Conservation (phyloP, 768 basidiomycete species). For the Amanita jacksonii region DNA sequence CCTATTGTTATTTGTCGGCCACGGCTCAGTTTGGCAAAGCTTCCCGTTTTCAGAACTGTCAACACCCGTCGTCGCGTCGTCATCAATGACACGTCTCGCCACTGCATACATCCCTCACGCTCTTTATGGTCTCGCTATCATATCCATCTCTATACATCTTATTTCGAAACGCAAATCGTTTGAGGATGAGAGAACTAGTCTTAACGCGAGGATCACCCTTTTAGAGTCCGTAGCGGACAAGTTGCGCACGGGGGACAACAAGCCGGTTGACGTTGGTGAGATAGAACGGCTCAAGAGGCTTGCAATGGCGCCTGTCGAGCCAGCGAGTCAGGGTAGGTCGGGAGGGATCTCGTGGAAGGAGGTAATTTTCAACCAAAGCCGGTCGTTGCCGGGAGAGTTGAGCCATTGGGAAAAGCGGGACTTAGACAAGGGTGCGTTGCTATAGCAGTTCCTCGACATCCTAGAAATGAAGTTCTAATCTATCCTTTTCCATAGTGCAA, state of each 20-base stretch:
- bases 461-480: no score
- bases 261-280: slow-evolving; percentile 37
- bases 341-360: slow-evolving; percentile 38
- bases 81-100: slow-evolving; percentile 6
- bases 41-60: no score
- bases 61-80: no score
- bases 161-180: slow-evolving; percentile 40
- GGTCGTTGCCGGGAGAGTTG: slow-evolving; percentile 15
- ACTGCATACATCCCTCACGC: slow-evolving; percentile 49
- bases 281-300: slow-evolving; percentile 45
- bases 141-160: slow-evolving; percentile 60
- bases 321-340: neutral
- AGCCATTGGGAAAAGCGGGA: slow-evolving; percentile 30
- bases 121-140: slow-evolving; percentile 54
- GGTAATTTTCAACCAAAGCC: slow-evolving; percentile 33
- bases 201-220: slow-evolving; percentile 51
- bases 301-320: slow-evolving; percentile 24
- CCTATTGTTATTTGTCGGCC: no score
- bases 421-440: slow-evolving; percentile 25
- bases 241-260: slow-evolving; percentile 38
- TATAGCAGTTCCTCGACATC: no score
- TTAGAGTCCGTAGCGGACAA: slow-evolving; percentile 49
- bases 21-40: no score
- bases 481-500: no score
- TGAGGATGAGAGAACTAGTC: slow-evolving; percentile 44